phyloP scores from a whole-genome alignment of 768 basidiomycete species.

The Calocybe cyanea region DNA sequence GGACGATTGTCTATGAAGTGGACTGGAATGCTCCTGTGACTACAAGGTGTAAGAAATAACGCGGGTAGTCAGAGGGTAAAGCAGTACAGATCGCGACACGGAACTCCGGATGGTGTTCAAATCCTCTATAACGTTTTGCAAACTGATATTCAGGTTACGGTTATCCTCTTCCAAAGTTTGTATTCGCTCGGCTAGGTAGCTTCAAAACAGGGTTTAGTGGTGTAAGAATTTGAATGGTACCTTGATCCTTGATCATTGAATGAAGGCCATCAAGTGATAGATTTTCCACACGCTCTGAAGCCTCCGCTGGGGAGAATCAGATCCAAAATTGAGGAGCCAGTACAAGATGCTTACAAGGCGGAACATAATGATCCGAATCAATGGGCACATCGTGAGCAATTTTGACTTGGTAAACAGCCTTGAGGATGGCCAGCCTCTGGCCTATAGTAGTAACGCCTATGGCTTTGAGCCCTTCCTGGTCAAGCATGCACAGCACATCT shows the following conservation, averaged over 20 bases:
- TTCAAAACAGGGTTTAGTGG: slow-evolving; percentile 1
- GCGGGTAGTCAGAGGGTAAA: slow-evolving; percentile 3
- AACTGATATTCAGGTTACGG: slow-evolving; percentile 54
- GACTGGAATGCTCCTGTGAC: slow-evolving; percentile 31
- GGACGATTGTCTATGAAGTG: slow-evolving; percentile 69
- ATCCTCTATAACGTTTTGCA: slow-evolving; percentile 68
- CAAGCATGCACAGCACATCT: slow-evolving; percentile 80
- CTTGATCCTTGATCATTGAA: slow-evolving; percentile 69
- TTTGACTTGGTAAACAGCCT: slow-evolving; percentile 89
- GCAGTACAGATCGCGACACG: slow-evolving; percentile 36
- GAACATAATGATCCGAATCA: slow-evolving; percentile 81
- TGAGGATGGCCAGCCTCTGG: slow-evolving; percentile 87
- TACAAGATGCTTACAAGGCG: slow-evolving; percentile 64
- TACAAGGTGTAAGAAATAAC: slow-evolving; percentile 9
- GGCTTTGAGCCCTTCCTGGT: slow-evolving; percentile 80
- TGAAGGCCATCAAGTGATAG: slow-evolving; percentile 65
- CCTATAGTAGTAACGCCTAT: slow-evolving; percentile 89
- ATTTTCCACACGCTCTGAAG: slow-evolving; percentile 47
- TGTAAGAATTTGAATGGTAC: slow-evolving; percentile 33
- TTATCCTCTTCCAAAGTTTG: slow-evolving; percentile 76
- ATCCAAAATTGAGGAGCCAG: slow-evolving; percentile 1
- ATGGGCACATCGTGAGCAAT: slow-evolving; percentile 78
- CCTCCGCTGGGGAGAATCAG: slow-evolving; percentile 44
- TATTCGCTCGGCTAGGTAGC: slow-evolving; percentile 58
- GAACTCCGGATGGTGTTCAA: slow-evolving; percentile 41